These are phyloP conservation scores for Penicillium verhagenii DNA, from an alignment of 495 filamentous ascomycete species.

Conservation along the genomic window DNA sequence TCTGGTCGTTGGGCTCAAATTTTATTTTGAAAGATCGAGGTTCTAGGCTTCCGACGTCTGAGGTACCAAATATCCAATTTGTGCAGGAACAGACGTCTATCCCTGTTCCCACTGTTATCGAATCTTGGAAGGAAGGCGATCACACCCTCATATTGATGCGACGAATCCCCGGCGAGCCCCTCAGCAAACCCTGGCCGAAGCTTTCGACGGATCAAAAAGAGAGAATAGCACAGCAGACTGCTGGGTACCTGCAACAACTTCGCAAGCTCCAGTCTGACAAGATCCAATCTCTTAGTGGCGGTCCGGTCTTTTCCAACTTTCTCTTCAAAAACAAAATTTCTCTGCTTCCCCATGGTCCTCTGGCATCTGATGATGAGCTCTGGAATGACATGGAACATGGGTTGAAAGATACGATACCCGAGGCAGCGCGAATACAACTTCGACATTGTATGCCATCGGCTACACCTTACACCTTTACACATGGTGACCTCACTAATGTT, in stretches of 20 bases:
- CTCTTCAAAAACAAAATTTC: conserved; percentile 9
- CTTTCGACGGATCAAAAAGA: conserved; percentile 22
- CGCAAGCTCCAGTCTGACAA: conserved; percentile 24
- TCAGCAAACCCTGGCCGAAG: conserved; percentile 20
- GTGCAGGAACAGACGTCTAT: conserved; percentile 23
- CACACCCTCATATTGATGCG: conserved; percentile 11
- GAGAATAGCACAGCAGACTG: conserved; percentile 29
- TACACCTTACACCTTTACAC: conserved; percentile 34
- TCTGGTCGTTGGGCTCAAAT: conserved; percentile 33
- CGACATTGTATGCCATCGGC: conserved; percentile 27
- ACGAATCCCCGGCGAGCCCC: conserved; percentile 24
- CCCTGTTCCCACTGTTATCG: conserved; percentile 19
- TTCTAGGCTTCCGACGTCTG: conserved; percentile 3
- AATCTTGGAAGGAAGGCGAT: conserved; percentile 20
- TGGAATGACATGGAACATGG: conserved; percentile 28
- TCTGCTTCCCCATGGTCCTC: conserved; percentile 19
- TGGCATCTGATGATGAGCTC: conserved; percentile 27
- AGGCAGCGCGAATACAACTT: conserved; percentile 15
- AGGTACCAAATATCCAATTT: conserved; percentile 21
- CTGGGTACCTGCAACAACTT: conserved; percentile 30
- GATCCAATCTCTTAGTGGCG: conserved; percentile 23
- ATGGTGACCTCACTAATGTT: conserved; percentile 34
- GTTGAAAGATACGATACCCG: conserved; percentile 15
- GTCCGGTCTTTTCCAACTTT: conserved; percentile 16
- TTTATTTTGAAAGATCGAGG: conserved; percentile 16